Conservation (phyloP, 2,329 filamentous ascomycete species). For the Alternaria arborescens region DNA sequence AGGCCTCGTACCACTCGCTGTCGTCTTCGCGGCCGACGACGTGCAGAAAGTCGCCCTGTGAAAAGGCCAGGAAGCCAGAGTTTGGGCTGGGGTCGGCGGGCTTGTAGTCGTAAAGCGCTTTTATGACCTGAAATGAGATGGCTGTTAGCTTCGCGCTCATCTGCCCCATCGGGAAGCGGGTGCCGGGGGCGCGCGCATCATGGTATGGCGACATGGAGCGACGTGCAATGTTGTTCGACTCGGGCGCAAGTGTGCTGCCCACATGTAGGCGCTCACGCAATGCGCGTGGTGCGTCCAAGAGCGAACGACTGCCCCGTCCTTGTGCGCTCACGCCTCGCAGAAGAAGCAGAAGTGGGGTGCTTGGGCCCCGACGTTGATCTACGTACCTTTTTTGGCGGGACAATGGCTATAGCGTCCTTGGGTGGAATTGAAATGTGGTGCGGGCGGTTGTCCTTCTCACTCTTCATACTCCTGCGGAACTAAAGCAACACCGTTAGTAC, state of each 20-base stretch:
- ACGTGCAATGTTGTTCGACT: not conserved
- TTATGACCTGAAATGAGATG: slow-evolving; percentile 76
- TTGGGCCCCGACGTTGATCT: not conserved
- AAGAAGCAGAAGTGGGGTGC: slow-evolving; percentile 5
- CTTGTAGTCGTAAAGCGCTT: slow-evolving; percentile 95
- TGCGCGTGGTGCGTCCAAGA: not conserved
- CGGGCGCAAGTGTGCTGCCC: not conserved
- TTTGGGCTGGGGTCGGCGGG: slow-evolving; percentile 71
- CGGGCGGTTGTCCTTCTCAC: slow-evolving; percentile 79
- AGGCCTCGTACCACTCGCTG: slow-evolving; percentile 96
- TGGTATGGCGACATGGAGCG: slow-evolving; percentile 7
- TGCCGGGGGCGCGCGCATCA: slow-evolving; percentile 18
- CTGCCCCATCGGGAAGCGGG: slow-evolving; percentile 27
- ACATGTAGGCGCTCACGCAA: slow-evolving; percentile 5
- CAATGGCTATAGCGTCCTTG: slow-evolving; percentile 87
- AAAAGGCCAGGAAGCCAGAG: slow-evolving; percentile 78
- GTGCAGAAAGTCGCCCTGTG: slow-evolving; percentile 96
- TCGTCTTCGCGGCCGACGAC: slow-evolving; percentile 97
- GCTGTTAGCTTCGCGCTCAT: slow-evolving; percentile 38
- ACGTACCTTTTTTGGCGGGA: slow-evolving; percentile 88
- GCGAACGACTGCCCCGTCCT: not conserved
- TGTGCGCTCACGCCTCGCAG: not conserved
- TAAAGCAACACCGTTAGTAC: slow-evolving; percentile 42
- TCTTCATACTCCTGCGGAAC: slow-evolving; percentile 87
- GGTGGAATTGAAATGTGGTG: slow-evolving; percentile 79